phyloP scores from a whole-genome alignment of 352 stramenopile genomes.

The Pythium scleroteichum region DNA sequence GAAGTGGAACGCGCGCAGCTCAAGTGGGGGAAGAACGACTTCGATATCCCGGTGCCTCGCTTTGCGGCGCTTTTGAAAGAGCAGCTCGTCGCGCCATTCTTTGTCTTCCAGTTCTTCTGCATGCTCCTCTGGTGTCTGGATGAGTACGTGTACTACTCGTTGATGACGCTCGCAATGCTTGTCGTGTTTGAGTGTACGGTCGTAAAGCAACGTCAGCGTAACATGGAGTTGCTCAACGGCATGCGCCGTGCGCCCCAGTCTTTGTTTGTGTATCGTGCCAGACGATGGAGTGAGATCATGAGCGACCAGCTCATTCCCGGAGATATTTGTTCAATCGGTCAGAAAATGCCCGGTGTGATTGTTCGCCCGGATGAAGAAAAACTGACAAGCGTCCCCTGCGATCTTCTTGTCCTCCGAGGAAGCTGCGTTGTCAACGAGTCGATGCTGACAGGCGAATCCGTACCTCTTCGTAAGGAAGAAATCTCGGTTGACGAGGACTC shows the following conservation, averaged over 20 bases:
- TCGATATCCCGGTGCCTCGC: conserved; percentile 83
- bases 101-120: conserved; percentile 97
- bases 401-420: conserved; percentile 91
- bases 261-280: conserved; percentile 82
- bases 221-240: conserved; percentile 85
- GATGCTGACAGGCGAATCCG: conserved; percentile 95
- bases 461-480: conserved; percentile 92
- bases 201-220: conserved; percentile 88
- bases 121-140: conserved; percentile 96
- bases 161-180: conserved; percentile 95
- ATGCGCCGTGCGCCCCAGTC: conserved; percentile 70
- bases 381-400: conserved; percentile 70
- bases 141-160: conserved; percentile 97
- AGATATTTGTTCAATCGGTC: conserved; percentile 83
- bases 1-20: conserved; percentile 31
- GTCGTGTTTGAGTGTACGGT: conserved; percentile 95
- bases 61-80: conserved; percentile 89
- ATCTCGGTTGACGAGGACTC: conserved; percentile 18
- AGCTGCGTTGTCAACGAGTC: conserved; percentile 95
- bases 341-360: conserved; percentile 29
- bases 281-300: conserved; percentile 59
- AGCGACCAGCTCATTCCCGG: conserved; percentile 79
- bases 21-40: conserved; percentile 75
- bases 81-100: conserved; percentile 96
- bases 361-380: conserved; percentile 22